These are phyloP conservation scores for Candida coquimbonensis DNA, from an alignment of 805 yeast genomes.

Conservation along the genomic window DNA sequence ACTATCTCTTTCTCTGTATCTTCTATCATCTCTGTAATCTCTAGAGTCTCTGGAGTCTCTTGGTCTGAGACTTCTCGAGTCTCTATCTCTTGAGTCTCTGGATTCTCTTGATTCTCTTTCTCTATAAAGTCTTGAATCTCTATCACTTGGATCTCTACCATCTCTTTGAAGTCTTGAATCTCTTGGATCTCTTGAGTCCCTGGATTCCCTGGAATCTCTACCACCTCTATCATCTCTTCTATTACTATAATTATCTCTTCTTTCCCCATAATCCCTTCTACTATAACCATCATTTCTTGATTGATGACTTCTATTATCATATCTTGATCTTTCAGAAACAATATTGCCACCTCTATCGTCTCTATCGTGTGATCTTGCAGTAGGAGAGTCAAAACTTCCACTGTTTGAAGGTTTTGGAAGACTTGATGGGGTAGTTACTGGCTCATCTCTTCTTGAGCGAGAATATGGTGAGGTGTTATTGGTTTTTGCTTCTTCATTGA, in stretches of 20 bases:
- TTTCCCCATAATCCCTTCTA: neutral
- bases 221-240: constrained; percentile 3
- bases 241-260: neutral
- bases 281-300: neutral
- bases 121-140: constrained; percentile 4
- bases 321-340: neutral
- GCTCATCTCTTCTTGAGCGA: constrained; percentile 8
- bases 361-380: constrained; percentile 1
- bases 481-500: constrained; percentile 10
- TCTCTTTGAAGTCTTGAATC: constrained; percentile 3
- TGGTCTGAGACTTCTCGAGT: constrained; percentile 7
- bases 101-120: neutral
- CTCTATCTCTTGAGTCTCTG: neutral
- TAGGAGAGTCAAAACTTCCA: neutral
- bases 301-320: neutral
- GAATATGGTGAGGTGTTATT: constrained; percentile 4
- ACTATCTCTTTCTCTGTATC: constrained; percentile 7
- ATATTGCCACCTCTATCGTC: neutral
- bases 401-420: neutral
- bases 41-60: constrained; percentile 2
- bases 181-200: neutral
- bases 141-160: neutral
- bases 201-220: neutral
- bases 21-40: constrained; percentile 4
- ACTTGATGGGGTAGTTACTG: no score